Evolutionary conservation across 1,284 basidiomycete genomes (phyloP).

Genomic region (Melampsora occidentalis): DNA sequence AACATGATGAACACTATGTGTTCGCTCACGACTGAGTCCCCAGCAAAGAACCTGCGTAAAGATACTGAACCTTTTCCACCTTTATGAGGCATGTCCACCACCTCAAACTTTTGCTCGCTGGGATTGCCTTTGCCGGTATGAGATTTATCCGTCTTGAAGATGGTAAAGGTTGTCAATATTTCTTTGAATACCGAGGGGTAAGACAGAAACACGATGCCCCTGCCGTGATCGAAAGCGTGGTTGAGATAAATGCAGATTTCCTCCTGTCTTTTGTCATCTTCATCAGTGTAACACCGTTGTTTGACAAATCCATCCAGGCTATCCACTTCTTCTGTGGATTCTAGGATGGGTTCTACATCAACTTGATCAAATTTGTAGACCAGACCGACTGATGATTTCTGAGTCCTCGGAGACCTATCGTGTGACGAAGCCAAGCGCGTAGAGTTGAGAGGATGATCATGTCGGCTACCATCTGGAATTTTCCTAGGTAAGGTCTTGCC

Average conservation of each 20-base stretch:
- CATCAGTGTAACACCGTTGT: not conserved
- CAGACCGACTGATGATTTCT: not conserved
- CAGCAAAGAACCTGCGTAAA: not conserved
- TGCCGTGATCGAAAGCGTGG: not conserved
- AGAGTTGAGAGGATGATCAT: too few relatives aligned
- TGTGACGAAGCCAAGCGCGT: too few relatives aligned
- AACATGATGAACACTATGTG: not conserved
- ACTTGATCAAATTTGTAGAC: constrained; percentile 2
- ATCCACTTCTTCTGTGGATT: not conserved
- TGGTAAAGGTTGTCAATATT: not conserved
- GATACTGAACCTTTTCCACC: not conserved
- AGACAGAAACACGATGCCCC: not conserved
- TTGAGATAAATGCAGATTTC: not conserved
- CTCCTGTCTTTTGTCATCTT: not conserved
- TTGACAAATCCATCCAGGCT: not conserved
- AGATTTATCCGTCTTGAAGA: too few relatives aligned
- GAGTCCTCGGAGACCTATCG: too few relatives aligned
- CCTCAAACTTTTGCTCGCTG: not conserved
- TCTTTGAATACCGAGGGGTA: not conserved
- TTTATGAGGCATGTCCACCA: not conserved
- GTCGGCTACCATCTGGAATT: too few relatives aligned
- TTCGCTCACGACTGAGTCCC: not conserved
- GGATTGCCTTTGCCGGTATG: too few relatives aligned
- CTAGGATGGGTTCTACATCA: not conserved
- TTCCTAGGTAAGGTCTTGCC: too few relatives aligned